phyloP scores from a whole-genome alignment of 306 rosid species.

The Ormosia emarginata region DNA sequence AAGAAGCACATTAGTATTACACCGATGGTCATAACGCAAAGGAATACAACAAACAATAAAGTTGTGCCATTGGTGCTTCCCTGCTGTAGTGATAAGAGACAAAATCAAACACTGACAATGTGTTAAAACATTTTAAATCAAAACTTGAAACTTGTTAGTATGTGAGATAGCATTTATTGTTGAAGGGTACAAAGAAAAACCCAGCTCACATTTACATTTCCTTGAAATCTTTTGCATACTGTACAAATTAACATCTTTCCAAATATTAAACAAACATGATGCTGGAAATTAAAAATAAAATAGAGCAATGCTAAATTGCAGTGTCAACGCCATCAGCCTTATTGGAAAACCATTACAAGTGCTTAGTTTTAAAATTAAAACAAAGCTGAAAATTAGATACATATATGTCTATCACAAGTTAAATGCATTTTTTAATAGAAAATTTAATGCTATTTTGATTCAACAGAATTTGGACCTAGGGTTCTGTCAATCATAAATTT shows the following conservation, averaged over 20 bases:
- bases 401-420: conserved; percentile 1
- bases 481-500: neutral
- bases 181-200: conserved; percentile 15
- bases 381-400: neutral
- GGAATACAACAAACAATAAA: conserved; percentile 71
- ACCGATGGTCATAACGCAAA: conserved; percentile 71
- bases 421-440: neutral
- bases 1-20: conserved; percentile 77
- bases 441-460: neutral
- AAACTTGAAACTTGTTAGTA: neutral
- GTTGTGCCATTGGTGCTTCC: conserved; percentile 65
- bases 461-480: neutral
- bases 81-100: conserved; percentile 48
- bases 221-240: neutral
- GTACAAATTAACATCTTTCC: conserved; percentile 1
- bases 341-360: neutral
- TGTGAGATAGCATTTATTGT: neutral
- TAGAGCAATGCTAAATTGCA: neutral
- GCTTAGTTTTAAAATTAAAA: conserved; percentile 1
- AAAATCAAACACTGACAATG: conserved; percentile 17
- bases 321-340: conserved; percentile 1
- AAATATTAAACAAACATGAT: neutral
- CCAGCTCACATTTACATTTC: conserved; percentile 11
- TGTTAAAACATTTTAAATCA: neutral
- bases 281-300: conserved; percentile 2